A percentile compares a stretch with the other conserved stretches of the same genome.
These are phyloP conservation scores for Cryphonectria radicalis DNA, from an alignment of 2,329 filamentous ascomycete genomes.

Conservation along the genomic window DNA sequence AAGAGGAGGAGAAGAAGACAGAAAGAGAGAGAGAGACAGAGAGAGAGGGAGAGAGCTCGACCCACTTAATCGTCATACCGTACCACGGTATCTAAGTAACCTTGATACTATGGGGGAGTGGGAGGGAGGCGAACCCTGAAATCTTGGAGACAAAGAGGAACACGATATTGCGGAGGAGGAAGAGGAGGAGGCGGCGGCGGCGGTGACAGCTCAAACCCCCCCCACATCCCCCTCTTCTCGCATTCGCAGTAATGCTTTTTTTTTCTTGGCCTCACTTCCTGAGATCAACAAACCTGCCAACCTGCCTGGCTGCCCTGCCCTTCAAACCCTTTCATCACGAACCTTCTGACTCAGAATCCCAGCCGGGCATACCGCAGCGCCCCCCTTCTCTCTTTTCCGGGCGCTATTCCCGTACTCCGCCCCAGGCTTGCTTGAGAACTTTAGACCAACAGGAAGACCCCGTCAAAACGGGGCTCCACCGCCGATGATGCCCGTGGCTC, in stretches of 20 bases:
- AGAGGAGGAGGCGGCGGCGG: background rate
- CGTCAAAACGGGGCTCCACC: background rate
- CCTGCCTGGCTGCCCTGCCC: too few relatives aligned
- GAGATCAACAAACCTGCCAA: conserved; percentile 1
- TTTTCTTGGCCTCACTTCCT: background rate
- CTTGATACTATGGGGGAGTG: background rate
- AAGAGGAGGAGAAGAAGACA: background rate
- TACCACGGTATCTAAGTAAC: background rate
- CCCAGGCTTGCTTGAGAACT: background rate
- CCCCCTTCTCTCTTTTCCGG: background rate
- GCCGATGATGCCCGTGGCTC: conserved; percentile 5
- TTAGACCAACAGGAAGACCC: background rate
- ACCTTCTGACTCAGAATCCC: conserved; percentile 1
- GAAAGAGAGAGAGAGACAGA: background rate
- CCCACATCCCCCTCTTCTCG: background rate
- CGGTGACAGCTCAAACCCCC: background rate
- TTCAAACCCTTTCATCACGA: background rate
- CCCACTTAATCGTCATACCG: background rate
- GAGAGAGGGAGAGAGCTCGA: background rate
- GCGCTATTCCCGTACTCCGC: conserved; percentile 12
- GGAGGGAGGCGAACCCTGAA: background rate
- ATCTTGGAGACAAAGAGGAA: background rate
- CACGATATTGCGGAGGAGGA: background rate
- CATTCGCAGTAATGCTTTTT: background rate
- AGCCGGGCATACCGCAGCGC: conserved; percentile 6